Evolutionary conservation across 495 filamentous ascomycete genomes (phyloP), one percentile per base, ranked within the genome.

Genomic region (Penicillium silybi): DNA sequence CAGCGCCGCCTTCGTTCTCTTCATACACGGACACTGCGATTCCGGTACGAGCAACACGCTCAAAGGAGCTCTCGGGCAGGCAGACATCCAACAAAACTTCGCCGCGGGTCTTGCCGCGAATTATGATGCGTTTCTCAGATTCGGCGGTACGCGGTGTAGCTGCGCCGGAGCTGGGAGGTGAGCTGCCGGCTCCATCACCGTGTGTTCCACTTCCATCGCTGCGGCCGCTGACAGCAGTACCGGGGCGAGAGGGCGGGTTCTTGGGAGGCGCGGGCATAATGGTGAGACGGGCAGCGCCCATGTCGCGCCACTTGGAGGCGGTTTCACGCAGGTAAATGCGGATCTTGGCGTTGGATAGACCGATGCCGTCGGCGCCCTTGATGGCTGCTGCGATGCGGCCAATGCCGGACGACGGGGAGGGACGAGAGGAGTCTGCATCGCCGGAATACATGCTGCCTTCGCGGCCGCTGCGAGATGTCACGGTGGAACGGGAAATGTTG

Each of bases 11-110:
- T 19, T 84, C 75, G 37, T 85, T 77, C 62, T 93, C 88, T 61
- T 92, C 87, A 81, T 90, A 90, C 10, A 97, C 85, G 48, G 84
- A 91, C 43, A 95, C 77, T 13, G 90, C 88, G 60, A 98, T 89
- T 7, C 93, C 93, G 38, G 84, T 87, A 43, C 86, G 75, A 0
- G 87, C 92, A 25, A 96, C 76, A 7, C 88, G 77, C 61, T 90
- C 87, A 64, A 98, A 98, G 47, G 86, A 88, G 55, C 80, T 86
- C 66, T 88, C 87, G 4, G 85, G 85, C 3, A 98, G 74, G 52
- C 90, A 89, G 2, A 86, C 88, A 66, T 98, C 93, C 0, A 97
- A 72, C 52, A 95, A 63, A 11, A 87, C 74, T 35, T 84, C 76
- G 3, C 79, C 80, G 48, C 82, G 80, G 10, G 84, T 85, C 68